Evolutionary conservation across 2,329 filamentous ascomycete species (phyloP).

Genomic region (Pseudogymnoascus sp.): DNA sequence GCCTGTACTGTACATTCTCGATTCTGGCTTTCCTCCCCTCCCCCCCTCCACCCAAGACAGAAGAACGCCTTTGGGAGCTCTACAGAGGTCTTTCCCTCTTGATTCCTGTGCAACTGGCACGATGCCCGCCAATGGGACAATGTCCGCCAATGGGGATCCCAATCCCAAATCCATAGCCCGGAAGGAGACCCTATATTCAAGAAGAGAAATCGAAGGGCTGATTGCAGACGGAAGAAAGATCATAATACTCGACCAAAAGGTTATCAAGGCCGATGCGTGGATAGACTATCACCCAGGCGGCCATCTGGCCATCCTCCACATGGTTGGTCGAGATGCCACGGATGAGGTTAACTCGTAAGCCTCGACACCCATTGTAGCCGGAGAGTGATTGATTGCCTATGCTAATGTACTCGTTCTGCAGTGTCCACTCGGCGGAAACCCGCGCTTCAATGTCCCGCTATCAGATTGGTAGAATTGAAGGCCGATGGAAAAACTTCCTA

Average conservation of each 20-base stretch:
- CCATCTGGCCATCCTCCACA: slow-evolving; percentile 82
- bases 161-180: slow-evolving; percentile 2
- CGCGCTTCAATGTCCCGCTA: slow-evolving; percentile 71
- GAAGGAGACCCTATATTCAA: slow-evolving; percentile 40
- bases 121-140: background rate
- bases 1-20: background rate
- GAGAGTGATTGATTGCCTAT: slow-evolving; percentile 14
- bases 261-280: slow-evolving; percentile 85
- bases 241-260: slow-evolving; percentile 71
- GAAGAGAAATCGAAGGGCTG: slow-evolving; percentile 65
- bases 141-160: background rate
- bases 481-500: slow-evolving; percentile 77
- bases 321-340: slow-evolving; percentile 89
- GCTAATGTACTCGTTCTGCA: slow-evolving; percentile 30
- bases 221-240: slow-evolving; percentile 77
- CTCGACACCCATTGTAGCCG: slow-evolving; percentile 7
- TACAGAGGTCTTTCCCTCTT: background rate
- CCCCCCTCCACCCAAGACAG: background rate
- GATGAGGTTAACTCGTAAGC: slow-evolving; percentile 86
- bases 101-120: slow-evolving; percentile 4
- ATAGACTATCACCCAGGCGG: slow-evolving; percentile 86
- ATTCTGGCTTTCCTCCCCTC: background rate
- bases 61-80: background rate
- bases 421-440: slow-evolving; percentile 75
- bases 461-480: slow-evolving; percentile 74